Evolutionary conservation across 208 protist genomes (phyloP).

Genomic region (Strigomonas oncopelti): DNA sequence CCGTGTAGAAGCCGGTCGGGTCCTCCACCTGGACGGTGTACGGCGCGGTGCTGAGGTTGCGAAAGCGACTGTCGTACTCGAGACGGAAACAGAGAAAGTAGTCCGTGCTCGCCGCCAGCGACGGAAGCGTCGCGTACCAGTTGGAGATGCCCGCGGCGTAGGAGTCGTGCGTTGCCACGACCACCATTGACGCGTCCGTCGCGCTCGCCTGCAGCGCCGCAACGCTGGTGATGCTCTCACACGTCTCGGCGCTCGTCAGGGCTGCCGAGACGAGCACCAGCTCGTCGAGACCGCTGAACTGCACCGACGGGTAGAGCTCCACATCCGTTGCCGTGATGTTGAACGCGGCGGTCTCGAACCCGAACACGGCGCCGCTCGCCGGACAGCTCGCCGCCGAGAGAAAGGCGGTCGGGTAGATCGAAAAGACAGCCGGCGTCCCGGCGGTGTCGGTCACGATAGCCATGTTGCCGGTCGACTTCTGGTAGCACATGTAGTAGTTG

Average conservation of each 20-base stretch:
- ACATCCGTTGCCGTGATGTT: constrained; percentile 41
- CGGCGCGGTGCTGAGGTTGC: constrained; percentile 22
- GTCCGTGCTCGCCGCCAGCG: constrained; percentile 14
- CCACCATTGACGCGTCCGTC: constrained; percentile 16
- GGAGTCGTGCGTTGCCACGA: constrained; percentile 28
- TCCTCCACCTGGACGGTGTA: constrained; percentile 41
- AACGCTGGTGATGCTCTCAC: constrained; percentile 20
- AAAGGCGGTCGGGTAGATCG: constrained; percentile 61
- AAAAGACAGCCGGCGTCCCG: constrained; percentile 43
- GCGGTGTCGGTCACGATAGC: constrained; percentile 45
- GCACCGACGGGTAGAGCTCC: constrained; percentile 42
- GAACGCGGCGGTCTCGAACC: constrained; percentile 57
- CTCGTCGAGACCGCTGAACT: constrained; percentile 50
- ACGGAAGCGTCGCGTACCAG: constrained; percentile 62
- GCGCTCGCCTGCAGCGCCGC: constrained; percentile 17
- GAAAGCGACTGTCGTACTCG: constrained; percentile 41
- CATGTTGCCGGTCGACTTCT: constrained; percentile 34
- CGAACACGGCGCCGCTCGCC: constrained; percentile 31
- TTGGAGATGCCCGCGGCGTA: constrained; percentile 38
- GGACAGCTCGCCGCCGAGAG: constrained; percentile 34
- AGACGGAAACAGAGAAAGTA: constrained; percentile 76
- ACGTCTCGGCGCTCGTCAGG: constrained; percentile 13
- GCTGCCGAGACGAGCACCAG: constrained; percentile 44
- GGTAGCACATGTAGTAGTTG: constrained; percentile 86
- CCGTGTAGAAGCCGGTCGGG: constrained; percentile 37